phyloP scores from a whole-genome alignment of 2,329 filamentous ascomycete species.

The Venturia pyrina region DNA sequence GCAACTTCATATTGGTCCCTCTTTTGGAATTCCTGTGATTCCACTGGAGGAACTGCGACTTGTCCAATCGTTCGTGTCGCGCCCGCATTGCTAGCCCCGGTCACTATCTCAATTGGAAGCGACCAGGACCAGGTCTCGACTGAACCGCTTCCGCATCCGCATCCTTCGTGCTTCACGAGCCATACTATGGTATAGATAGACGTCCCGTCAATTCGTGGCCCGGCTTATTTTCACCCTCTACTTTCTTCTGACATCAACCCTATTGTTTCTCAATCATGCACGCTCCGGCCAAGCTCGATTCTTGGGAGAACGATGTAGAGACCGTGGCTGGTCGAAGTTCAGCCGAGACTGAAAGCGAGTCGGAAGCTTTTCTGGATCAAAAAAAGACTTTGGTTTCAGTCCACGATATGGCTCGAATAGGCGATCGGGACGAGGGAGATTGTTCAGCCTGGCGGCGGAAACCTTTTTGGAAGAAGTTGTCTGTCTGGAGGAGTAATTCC shows the following conservation, averaged over 20 bases:
- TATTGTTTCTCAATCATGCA: neutral
- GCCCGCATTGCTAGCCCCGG: neutral
- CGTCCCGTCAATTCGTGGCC: neutral
- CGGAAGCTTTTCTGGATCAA: slow-evolving; percentile 4
- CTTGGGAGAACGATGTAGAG: slow-evolving; percentile 7
- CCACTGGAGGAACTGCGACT: neutral
- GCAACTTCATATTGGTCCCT: neutral
- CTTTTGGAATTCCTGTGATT: neutral
- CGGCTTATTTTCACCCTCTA: too few relatives aligned
- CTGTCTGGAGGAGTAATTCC: neutral
- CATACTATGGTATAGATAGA: slow-evolving; percentile 4
- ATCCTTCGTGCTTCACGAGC: neutral
- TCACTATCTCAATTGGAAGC: neutral
- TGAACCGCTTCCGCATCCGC: neutral
- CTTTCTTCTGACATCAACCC: neutral
- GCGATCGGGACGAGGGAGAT: neutral
- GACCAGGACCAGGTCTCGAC: neutral
- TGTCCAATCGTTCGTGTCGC: neutral
- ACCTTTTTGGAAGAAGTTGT: neutral
- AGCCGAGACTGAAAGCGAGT: neutral
- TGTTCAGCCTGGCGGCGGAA: slow-evolving; percentile 1
- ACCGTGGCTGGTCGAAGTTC: slow-evolving; percentile 1
- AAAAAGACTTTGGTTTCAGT: neutral
- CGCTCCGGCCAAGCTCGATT: neutral
- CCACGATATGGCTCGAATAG: neutral